Conservation (phyloP, 2,329 filamentous ascomycete species). For the Hymenoscyphus salicellus region DNA sequence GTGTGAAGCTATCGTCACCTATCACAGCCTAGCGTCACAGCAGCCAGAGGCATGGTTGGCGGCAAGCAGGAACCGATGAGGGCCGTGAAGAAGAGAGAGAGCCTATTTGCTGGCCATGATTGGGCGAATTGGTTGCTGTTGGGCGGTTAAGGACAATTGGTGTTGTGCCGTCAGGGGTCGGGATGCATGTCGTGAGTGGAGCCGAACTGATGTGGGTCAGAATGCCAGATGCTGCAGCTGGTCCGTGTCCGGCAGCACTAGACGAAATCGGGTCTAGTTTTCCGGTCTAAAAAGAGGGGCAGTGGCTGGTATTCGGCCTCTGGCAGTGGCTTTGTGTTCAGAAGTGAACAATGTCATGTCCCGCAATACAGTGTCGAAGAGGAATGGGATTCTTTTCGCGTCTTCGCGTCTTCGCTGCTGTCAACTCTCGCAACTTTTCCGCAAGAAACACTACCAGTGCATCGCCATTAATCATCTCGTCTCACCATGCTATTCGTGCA, state of each 20-base stretch:
- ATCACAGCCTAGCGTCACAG: not conserved
- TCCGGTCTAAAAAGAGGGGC: not conserved
- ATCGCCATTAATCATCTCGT: not conserved
- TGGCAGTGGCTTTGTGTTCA: not conserved
- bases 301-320: not conserved
- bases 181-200: not conserved
- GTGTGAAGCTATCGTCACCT: constrained; percentile 1
- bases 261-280: not conserved
- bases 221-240: not conserved
- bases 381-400: too few relatives aligned
- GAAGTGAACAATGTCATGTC: too few relatives aligned
- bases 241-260: not conserved
- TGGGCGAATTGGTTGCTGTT: not conserved
- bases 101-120: not conserved
- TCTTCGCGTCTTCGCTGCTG: too few relatives aligned
- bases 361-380: too few relatives aligned
- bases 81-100: not conserved
- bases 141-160: not conserved
- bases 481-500: not conserved
- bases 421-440: not conserved
- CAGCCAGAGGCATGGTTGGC: not conserved
- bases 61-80: not conserved
- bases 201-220: not conserved
- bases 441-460: not conserved
- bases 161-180: not conserved